Evolutionary conservation across 2,329 filamentous ascomycete genomes (phyloP).

Genomic region (Aspergillus sp.): DNA sequence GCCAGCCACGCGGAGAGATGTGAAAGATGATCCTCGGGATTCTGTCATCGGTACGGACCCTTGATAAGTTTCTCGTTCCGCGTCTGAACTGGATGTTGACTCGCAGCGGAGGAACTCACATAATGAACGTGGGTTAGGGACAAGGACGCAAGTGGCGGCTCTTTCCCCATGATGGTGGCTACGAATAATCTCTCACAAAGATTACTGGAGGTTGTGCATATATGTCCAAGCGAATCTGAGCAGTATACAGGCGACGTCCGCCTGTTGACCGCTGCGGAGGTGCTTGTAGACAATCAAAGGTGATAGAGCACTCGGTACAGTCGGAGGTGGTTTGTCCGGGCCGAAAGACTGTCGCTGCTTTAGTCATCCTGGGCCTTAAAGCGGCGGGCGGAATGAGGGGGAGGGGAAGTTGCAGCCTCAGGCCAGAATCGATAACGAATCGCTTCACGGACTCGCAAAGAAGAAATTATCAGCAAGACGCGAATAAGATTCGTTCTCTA

Average conservation of each 20-base stretch:
- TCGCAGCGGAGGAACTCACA: conserved; percentile 55
- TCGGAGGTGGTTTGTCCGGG: conserved; percentile 5
- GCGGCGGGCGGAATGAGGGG: conserved; percentile 23
- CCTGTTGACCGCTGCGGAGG: background rate
- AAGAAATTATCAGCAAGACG: background rate
- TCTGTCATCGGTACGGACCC: conserved; percentile 51
- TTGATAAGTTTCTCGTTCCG: conserved; percentile 1
- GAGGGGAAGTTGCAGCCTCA: conserved; percentile 17
- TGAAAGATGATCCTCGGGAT: conserved; percentile 80
- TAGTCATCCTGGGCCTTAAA: conserved; percentile 5
- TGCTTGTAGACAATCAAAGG: background rate
- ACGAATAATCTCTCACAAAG: background rate
- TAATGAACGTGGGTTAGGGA: conserved; percentile 97
- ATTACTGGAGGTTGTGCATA: background rate
- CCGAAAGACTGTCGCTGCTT: conserved; percentile 11
- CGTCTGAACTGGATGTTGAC: background rate
- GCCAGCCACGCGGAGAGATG: conserved; percentile 91
- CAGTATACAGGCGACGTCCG: background rate
- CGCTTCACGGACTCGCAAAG: background rate
- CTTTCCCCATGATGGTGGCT: conserved; percentile 22
- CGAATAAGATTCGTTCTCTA: background rate
- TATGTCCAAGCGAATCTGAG: background rate
- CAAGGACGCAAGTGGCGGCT: conserved; percentile 73
- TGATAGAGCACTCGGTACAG: background rate
- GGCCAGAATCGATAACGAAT: conserved; percentile 4